Evolutionary conservation across 106 monocot species (phyloP), one percentile per base, ranked within the genome.

Genomic region (Allium cepa): DNA sequence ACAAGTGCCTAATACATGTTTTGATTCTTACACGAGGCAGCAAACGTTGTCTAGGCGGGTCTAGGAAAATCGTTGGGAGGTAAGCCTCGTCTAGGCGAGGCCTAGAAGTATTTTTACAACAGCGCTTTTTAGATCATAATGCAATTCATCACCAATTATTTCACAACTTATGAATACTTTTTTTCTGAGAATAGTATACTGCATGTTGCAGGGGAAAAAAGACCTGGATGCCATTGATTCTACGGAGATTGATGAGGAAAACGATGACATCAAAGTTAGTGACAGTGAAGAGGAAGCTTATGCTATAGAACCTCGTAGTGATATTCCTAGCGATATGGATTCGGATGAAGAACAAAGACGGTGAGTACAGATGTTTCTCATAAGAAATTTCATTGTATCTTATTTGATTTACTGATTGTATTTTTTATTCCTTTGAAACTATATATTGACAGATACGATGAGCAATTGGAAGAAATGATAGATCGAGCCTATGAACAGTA

Each of bases 401-500:
- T 26, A 1, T 16, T 17, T 49, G 0, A 8, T 50, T 18, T 69
- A 28, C 26, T 74, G 7, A 9, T 60, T 49, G 36, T 26, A 49
- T 14, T 11, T 16, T 8, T 11, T 27, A 67, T 26, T 36, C n/a
- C 8, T 67, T 4, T 5, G 36, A 26, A 22, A 22, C 22, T 22
- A 22, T 22, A 22, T 22, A 22, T 22, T 10, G 53, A 22, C 65
- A 93, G 92, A 64, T 88, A 93, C 72, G 71, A 93, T 77, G 78
- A 72, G 15, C 78, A 88, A 61, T 78, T 88, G 53, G 88, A 88
- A 57, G 75, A 85, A 57, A 81, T 88, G 75, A 82, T 88, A 53
- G 88, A 93, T 51, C 67, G 80, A 71, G 88, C 85, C 9, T 93
- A 85, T 79, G 92, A 93, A 59, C 70, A 78, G n/a, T 88, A 83